Evolutionary conservation across 306 rosid genomes (phyloP), one percentile per base, ranked within the genome.

Genomic region (Lathyrus aphaca): DNA sequence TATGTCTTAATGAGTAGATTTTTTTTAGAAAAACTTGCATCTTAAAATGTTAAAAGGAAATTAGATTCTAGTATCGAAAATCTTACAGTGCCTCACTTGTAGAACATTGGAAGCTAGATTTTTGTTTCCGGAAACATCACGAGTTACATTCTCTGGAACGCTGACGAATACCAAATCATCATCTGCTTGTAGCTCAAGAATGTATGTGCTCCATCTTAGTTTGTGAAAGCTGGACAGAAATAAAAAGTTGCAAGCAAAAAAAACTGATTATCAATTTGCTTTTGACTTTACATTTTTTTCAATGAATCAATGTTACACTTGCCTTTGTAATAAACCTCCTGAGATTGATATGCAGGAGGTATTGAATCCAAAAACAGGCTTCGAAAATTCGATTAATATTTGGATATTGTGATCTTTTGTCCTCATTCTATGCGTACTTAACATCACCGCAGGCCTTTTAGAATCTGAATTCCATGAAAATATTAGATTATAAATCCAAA

Each of bases 41-140:
- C 13, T 32, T 17, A 69, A 45, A 61, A 15, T 40, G 48, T 18
- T 18, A 53, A 68, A 37, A 35, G 23, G 13, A 56, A 77, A 53
- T 1, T 21, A n/a, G 8, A 35, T 32, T 32, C 38, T 32, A 32
- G 38, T 32, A 32, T 32, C 9, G 9, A 32, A 30, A 32, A 32
- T 57, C 87, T 93, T 90, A 93, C 98, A 93, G 74, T 86, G 98
- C 84, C 84, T 83, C 84, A 93, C 90, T 85, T 78, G 84, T 65
- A 93, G 90, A 83, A 86, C 86, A 86, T 90, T 90, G 72, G 98
- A 93, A 68, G 94, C 86, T 25, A 88, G 82, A 79, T 93, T 93
- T 82, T 72, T 80, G 81, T 93, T 93, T 72, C 97, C 98, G 42
- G 97, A 84, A 77, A 93, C 83, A 77, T 93, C 98, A 3, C 8